These are phyloP conservation scores for Meyerozyma elateridarum DNA, from an alignment of 1,139 yeast genomes.

Conservation along the genomic window DNA sequence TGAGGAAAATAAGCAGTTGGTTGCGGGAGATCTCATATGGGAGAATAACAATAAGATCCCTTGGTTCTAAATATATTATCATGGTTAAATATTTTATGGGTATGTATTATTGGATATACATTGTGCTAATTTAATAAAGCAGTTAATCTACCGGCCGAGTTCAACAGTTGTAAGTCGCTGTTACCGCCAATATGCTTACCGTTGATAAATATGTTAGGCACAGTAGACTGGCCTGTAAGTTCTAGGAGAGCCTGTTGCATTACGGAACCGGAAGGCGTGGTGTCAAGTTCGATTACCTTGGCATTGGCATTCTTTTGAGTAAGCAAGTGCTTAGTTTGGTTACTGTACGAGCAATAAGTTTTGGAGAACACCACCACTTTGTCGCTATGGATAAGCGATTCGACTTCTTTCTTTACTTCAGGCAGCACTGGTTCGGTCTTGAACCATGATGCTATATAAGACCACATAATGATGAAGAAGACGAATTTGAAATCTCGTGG, in stretches of 20 bases:
- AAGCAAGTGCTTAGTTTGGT: constrained; percentile 19
- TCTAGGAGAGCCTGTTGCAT: constrained; percentile 13
- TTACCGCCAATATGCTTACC: constrained; percentile 20
- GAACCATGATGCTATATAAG: constrained; percentile 1
- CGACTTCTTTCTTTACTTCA: constrained; percentile 16
- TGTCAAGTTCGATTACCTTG: constrained; percentile 23
- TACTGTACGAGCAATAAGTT: constrained; percentile 29
- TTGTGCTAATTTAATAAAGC: constrained; percentile 10
- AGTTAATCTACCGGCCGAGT: constrained; percentile 13
- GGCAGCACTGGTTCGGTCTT: constrained; percentile 12
- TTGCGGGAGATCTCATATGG: constrained; percentile 29
- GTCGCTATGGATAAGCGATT: constrained; percentile 14
- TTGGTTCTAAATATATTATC: constrained; percentile 33
- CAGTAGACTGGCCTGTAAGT: constrained; percentile 16
- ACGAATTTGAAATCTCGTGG: background rate
- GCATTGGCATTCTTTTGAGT: constrained; percentile 12
- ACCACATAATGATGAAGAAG: background rate
- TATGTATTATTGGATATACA: too few species aligned
- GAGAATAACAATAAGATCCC: constrained; percentile 42
- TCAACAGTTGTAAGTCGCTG: constrained; percentile 14
- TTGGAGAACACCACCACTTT: constrained; percentile 23
- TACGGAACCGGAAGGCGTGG: constrained; percentile 15
- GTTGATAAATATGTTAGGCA: constrained; percentile 17
- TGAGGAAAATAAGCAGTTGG: constrained; percentile 6
- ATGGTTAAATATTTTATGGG: constrained; percentile 7